Base-by-base conservation (phyloP, 2,329 filamentous ascomycete species). In the Clarireedia paspali region DNA sequence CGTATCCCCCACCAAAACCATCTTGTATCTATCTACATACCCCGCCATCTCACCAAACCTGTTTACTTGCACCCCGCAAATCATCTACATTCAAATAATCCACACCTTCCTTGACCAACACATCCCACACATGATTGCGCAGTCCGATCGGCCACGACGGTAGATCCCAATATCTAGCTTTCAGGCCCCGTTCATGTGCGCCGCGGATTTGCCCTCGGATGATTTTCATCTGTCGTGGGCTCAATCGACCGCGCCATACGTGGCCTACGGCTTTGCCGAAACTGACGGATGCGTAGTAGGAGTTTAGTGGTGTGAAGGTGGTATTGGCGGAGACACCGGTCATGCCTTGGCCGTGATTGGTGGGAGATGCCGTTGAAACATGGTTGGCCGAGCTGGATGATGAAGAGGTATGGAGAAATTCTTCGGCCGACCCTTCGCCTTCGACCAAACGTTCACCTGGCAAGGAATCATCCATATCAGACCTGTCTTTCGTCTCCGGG, bases 21-120 rank as follows among this genome's bases (percentile, higher is more conserved):
- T 10, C 30, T 10, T 34, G 3, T 34, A 34, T 34, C 9, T 10
- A 34, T 34, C 30, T 10, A 34, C 4, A 20, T 20, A 20, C 20
- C 20, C 9, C 30, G 3, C 7, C 30, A 12, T 10, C 30, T 34
- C 30, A 66, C 65, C 65, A 67, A n/a, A 54, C 53, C 34, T 60
- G 42, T 47, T 52, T 63, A n/a, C 58, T 59, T 4, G 59, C 66
- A 7, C 71, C 77, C 55, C 71, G 70, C 55, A 86, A 65, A 65
- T 85, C 79, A 68, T 86, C 83, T 5, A 80, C 79, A 66, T 84
- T 85, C 51, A 87, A 63, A 46, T 84, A 68, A 65, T 84, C 82
- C 4, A 81, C 78, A 0, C 80, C 82, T 60, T 82, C 79, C n/a
- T 73, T 67, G 10, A 80, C 65, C 36, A 86, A 63, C 1, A 75